Evolutionary conservation across 371 early-diverging fungal genomes (phyloP).

Genomic region (Catenaria anguillulae): DNA sequence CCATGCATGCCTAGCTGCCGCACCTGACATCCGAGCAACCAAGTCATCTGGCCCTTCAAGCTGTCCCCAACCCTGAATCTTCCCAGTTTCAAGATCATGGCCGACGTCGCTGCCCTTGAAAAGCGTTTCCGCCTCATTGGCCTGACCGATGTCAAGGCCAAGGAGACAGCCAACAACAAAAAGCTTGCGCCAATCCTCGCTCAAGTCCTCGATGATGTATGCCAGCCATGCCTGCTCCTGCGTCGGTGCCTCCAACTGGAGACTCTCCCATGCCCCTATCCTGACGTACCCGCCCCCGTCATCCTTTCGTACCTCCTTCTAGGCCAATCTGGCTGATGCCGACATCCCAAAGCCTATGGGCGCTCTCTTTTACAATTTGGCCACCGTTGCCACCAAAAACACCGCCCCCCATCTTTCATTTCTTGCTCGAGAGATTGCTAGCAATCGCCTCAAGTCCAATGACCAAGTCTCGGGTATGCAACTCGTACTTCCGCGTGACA

Average conservation of each 20-base stretch:
- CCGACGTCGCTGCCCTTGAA: constrained; percentile 33
- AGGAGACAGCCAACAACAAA: constrained; percentile 86
- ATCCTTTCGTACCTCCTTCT: too few relatives aligned
- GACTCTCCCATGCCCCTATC: too few relatives aligned
- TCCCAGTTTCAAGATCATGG: too few relatives aligned
- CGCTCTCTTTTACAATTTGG: constrained; percentile 67
- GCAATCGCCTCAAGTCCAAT: constrained; percentile 47
- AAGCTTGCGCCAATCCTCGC: constrained; percentile 71
- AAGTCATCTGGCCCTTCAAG: too few relatives aligned
- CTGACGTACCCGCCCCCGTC: too few relatives aligned
- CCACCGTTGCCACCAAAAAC: constrained; percentile 65
- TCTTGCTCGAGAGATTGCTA: constrained; percentile 56
- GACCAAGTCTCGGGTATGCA: too few relatives aligned
- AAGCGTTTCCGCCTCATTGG: constrained; percentile 71
- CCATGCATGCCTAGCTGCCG: too few relatives aligned
- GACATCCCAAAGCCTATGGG: constrained; percentile 50
- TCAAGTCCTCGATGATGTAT: constrained; percentile 18
- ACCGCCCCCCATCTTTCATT: constrained; percentile 54
- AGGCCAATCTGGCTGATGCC: constrained; percentile 38
- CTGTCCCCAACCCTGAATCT: too few relatives aligned
- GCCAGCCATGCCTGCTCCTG: too few relatives aligned
- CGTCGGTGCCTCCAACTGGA: background rate
- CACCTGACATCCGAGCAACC: too few relatives aligned
- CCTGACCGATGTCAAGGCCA: constrained; percentile 74
- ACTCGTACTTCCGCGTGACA: too few relatives aligned